phyloP scores from a whole-genome alignment of 2,329 filamentous ascomycete species.

The Sporothrix inflata region DNA sequence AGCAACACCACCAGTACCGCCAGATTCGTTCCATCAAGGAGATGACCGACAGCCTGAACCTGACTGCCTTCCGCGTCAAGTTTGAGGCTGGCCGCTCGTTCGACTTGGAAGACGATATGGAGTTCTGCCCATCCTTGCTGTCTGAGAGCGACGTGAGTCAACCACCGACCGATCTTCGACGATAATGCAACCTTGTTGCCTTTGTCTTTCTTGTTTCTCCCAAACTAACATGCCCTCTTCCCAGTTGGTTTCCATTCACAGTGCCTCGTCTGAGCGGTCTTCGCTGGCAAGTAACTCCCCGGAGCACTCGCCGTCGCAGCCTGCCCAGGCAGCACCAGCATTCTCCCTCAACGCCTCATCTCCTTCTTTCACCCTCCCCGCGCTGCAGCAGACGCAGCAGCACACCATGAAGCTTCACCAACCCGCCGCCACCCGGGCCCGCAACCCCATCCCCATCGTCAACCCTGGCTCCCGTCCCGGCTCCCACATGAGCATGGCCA shows the following conservation, averaged over 20 bases:
- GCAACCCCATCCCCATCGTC: conserved; percentile 97
- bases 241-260: conserved; percentile 89
- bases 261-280: conserved; percentile 85
- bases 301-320: conserved; percentile 85
- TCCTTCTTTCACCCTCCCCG: conserved; percentile 66
- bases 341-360: conserved; percentile 73
- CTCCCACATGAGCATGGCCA: conserved; percentile 85
- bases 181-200: background rate
- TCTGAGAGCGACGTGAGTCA: conserved; percentile 87
- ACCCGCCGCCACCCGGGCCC: conserved; percentile 82
- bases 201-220: background rate
- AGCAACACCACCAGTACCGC: conserved; percentile 49
- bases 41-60: conserved; percentile 73
- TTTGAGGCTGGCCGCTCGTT: conserved; percentile 93
- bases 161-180: background rate
- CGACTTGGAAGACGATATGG: conserved; percentile 92
- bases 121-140: conserved; percentile 91
- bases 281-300: conserved; percentile 94
- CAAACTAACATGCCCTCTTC: conserved; percentile 24
- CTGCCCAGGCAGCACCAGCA: conserved; percentile 74
- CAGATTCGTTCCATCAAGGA: conserved; percentile 86
- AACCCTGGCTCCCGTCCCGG: conserved; percentile 66
- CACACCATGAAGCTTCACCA: conserved; percentile 77
- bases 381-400: conserved; percentile 66
- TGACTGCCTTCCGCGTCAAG: conserved; percentile 79